Evolutionary conservation across 306 rosid species (phyloP), one percentile per base, ranked within the genome.

Genomic region (Hippophae tibetana): DNA sequence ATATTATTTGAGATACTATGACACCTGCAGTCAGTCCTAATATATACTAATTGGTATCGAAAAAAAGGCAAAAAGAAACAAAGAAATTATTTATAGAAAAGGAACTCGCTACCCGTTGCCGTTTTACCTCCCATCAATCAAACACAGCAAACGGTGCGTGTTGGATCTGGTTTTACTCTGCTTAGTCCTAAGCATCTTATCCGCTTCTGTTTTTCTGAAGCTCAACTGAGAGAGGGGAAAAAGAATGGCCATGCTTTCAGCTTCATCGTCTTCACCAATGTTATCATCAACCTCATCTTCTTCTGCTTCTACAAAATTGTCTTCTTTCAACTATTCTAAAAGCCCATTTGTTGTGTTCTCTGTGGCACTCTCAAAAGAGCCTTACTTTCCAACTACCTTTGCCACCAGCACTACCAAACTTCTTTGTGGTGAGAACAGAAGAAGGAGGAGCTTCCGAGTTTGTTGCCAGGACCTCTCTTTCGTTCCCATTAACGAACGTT

Each of bases 401-500:
- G n/a, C 61, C 47, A 48, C 79, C 65, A 55, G 43, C 68, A 27
- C 61, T 42, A 48, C 79, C 65, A 55, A 40, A 69, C 68, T 73
- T 13, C 68, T 45, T 56, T 11, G 45, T 6, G 62, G 44, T 62
- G 74, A 55, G 26, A 14, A 66, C 57, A 41, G 52, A 42, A 47
- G 69, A 1, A 43, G 69, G 18, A 49, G 66, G 3, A 41, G 61
- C 71, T 61, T 82, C 42, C 72, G 50, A 67, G 72, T 87, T 26
- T 81, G 61, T 50, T 81, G 69, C 48, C 78, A 79, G 56, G 79
- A 83, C 43, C 51, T 75, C 56, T 62, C 79, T 42, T 43, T 73
- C 11, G 77, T 79, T 49, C 79, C 84, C 13, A 27, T 53, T 57
- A 95, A 67, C 47, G 69, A 83, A 47, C 92, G 98, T 6, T 87